Percentiles rank a stretch among this genome's conserved stretches.
Evolutionary conservation across 768 basidiomycete genomes (phyloP).

Genomic region (Cubamyces sp.): DNA sequence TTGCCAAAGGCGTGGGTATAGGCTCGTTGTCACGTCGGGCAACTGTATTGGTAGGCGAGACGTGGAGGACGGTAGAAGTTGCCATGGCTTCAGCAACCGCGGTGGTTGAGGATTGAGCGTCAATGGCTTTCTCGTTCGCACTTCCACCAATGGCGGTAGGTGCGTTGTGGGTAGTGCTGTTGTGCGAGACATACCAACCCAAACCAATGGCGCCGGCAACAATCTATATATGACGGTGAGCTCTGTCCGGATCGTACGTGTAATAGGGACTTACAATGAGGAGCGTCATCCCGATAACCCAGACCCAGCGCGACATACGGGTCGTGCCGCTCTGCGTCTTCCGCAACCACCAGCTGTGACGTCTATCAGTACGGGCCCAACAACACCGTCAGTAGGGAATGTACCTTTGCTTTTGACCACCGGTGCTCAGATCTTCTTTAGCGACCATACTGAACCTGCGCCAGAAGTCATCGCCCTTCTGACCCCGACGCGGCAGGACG

Average conservation of each 20-base stretch:
- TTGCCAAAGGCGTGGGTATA: constrained; percentile 28
- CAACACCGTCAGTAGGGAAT: neutral
- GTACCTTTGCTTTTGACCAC: constrained; percentile 50
- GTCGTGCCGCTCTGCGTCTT: constrained; percentile 60
- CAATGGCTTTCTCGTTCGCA: constrained; percentile 36
- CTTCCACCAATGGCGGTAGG: constrained; percentile 71
- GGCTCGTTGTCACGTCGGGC: constrained; percentile 40
- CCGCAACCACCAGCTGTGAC: constrained; percentile 62
- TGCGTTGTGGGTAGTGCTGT: constrained; percentile 47
- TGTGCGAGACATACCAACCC: constrained; percentile 62
- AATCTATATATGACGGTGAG: constrained; percentile 36
- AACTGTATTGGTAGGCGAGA: constrained; percentile 67
- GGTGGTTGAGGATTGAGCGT: constrained; percentile 24
- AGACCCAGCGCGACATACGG: constrained; percentile 69
- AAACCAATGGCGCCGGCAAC: constrained; percentile 61
- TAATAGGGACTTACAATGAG: constrained; percentile 47
- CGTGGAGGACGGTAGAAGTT: constrained; percentile 41
- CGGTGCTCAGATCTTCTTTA: constrained; percentile 58
- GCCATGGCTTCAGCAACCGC: constrained; percentile 27
- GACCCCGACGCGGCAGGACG: constrained; percentile 66
- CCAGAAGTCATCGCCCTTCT: constrained; percentile 86
- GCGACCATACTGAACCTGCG: constrained; percentile 84
- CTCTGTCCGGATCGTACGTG: neutral
- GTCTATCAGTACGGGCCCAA: neutral
- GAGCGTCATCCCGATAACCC: constrained; percentile 65